Base-by-base conservation (phyloP, 495 filamentous ascomycete species). In the Aspergillus funiculosus region DNA sequence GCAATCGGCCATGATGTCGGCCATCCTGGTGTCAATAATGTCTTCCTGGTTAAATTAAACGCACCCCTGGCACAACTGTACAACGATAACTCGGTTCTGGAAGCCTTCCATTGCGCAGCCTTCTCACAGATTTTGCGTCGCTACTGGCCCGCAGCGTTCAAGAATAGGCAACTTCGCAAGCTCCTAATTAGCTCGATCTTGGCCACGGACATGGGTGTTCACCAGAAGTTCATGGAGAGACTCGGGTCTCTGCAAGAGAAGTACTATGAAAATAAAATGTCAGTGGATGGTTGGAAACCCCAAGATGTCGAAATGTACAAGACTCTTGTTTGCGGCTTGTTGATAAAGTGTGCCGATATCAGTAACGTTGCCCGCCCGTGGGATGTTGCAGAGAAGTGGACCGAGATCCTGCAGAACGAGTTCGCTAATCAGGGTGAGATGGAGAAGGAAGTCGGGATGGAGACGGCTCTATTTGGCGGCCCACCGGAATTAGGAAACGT, bases 301-400 rank as follows among this genome's bases (percentile, higher is more conserved):
- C 82, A 87, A 53, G 72, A 78, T 46, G 50, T 83, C 6, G 77
- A 82, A 20, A 81, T 90, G 46, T 79, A 88, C 53, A 83, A 81
- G 52, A 83, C 85, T 2, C 71, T 97, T 27, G 64, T 83, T 3
- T 96, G 92, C 62, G 87, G 87, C 18, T 66, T 98, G 35, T 67
- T 98, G 36, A 97, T 98, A 67, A 98, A 98, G 58, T 96, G 92
- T 61, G 92, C 92, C 20, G 92, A 98, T 61, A 97, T 98, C 61
- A 95, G 92, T 66, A 98, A 98, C 60, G 94, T 98, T 55, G 87
- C 90, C 24, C 82, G 90, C 44, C 82, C 81, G 46, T 89, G 90
- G 66, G 77, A 84, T 25, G 75, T 87, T 24, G 92, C 92, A 15
- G 72, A 82, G 15, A 73, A 82, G 56, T 98, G 92, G 92, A 92